phyloP scores from a whole-genome alignment of 2,329 filamentous ascomycete genomes.

The Atkinsonella texensis region DNA sequence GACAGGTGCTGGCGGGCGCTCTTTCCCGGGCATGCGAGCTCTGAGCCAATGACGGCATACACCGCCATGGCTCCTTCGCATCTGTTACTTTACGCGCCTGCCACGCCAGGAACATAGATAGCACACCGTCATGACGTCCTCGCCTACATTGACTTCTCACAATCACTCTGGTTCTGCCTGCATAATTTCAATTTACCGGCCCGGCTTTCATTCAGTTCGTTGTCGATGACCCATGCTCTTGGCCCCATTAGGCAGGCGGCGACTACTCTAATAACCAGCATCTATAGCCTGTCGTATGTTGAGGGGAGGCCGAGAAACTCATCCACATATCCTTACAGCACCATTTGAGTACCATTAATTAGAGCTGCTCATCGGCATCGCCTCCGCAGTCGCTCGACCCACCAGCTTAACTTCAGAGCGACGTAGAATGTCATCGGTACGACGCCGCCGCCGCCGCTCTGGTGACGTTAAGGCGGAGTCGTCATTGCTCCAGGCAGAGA shows the following conservation, averaged over 20 bases:
- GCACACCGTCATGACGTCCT: not conserved
- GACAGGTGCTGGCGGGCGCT: not conserved
- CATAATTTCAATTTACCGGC: not conserved
- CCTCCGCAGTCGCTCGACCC: not conserved
- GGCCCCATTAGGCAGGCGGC: not conserved
- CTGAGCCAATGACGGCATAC: not conserved
- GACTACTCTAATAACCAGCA: not conserved
- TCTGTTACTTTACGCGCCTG: not conserved
- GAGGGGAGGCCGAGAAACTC: not conserved
- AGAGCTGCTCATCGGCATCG: not conserved
- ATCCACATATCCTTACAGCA: not conserved
- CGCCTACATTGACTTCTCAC: not conserved
- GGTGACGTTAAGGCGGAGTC: not conserved
- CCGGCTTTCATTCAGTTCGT: not conserved
- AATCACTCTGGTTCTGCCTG: not conserved
- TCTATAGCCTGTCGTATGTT: too few relatives aligned
- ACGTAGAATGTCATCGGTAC: not conserved
- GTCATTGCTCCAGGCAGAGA: slow-evolving; percentile 10
- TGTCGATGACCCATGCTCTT: not conserved
- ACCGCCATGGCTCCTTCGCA: not conserved
- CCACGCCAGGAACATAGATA: not conserved
- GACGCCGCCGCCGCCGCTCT: not conserved
- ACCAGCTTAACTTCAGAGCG: not conserved
- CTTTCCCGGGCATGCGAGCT: not conserved
- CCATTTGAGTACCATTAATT: not conserved